These are phyloP conservation scores for Xylaria telfairii DNA, from an alignment of 495 filamentous ascomycete genomes.

Conservation along the genomic window DNA sequence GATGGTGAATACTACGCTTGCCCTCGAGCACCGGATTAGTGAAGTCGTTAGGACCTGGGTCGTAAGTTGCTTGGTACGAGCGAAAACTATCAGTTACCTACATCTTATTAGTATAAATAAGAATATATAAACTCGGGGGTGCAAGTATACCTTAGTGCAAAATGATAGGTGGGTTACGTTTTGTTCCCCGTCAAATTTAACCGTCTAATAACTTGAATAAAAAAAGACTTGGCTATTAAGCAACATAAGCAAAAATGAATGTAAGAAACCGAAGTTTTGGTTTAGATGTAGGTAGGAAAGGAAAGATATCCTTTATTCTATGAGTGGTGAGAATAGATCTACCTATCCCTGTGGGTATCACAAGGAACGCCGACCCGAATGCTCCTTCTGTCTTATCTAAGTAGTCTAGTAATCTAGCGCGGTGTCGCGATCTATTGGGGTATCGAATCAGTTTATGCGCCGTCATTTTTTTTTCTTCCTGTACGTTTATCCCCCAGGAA, in stretches of 20 bases:
- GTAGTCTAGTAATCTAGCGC: conserved; percentile 17
- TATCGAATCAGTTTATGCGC: conserved; percentile 17
- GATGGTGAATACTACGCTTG: too few species aligned
- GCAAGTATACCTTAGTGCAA: too few species aligned
- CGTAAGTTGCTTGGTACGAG: too few species aligned
- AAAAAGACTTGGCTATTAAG: not conserved
- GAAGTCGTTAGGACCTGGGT: too few species aligned
- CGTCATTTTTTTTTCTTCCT: not conserved
- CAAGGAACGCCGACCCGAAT: conserved; percentile 17
- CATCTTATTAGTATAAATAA: too few species aligned
- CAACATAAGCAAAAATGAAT: not conserved
- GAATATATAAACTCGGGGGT: too few species aligned
- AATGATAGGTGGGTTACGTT: too few species aligned
- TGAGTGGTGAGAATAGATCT: conserved; percentile 14
- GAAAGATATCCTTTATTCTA: not conserved
- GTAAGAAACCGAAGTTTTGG: not conserved
- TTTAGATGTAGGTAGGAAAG: not conserved
- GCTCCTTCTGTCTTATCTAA: conserved; percentile 18
- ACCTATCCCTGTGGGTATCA: conserved; percentile 8
- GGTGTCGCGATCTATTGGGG: conserved; percentile 19
- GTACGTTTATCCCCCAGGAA: not conserved
- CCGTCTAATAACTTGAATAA: not conserved
- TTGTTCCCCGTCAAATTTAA: not conserved
- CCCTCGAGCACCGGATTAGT: too few species aligned
- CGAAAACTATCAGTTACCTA: too few species aligned